These are phyloP conservation scores for Annona cherimola DNA, from an alignment of 164 flowering plant genomes.

Conservation along the genomic window DNA sequence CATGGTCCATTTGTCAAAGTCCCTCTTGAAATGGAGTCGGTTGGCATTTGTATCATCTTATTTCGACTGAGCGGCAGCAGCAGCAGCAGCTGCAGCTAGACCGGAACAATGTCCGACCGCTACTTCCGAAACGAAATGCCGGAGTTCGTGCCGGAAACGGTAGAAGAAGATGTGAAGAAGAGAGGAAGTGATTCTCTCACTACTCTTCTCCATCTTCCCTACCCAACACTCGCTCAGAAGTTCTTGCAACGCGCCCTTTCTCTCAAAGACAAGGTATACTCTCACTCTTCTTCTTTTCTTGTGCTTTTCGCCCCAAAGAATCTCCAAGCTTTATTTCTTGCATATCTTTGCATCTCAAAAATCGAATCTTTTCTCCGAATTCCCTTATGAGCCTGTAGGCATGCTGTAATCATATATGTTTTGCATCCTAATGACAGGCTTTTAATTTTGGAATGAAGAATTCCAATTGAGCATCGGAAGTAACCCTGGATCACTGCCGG, in stretches of 20 bases:
- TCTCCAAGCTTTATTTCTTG: no score
- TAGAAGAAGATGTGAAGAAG: constrained; percentile 1
- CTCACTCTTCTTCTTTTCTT: not conserved
- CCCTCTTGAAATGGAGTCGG: no score
- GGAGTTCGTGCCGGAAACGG: constrained; percentile 23
- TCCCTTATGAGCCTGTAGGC: not conserved
- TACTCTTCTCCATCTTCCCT: constrained; percentile 52
- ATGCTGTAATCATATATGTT: not conserved
- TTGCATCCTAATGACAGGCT: not conserved
- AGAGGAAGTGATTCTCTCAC: constrained; percentile 32
- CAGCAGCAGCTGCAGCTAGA: no score
- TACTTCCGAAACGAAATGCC: constrained; percentile 68
- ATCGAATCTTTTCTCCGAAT: not conserved
- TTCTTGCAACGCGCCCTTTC: constrained; percentile 42
- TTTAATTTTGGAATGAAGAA: not conserved
- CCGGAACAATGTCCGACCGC: constrained; percentile 54
- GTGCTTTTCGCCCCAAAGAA: not conserved
- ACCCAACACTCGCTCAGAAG: constrained; percentile 26
- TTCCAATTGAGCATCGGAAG: no score
- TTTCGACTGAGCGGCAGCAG: no score
- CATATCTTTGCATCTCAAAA: not conserved
- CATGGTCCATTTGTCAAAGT: no score
- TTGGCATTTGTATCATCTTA: no score
- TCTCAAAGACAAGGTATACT: constrained; percentile 48
- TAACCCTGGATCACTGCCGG: no score